Evolutionary conservation across 768 basidiomycete genomes (phyloP).

Genomic region (Cystofilobasidium bisporidii): DNA sequence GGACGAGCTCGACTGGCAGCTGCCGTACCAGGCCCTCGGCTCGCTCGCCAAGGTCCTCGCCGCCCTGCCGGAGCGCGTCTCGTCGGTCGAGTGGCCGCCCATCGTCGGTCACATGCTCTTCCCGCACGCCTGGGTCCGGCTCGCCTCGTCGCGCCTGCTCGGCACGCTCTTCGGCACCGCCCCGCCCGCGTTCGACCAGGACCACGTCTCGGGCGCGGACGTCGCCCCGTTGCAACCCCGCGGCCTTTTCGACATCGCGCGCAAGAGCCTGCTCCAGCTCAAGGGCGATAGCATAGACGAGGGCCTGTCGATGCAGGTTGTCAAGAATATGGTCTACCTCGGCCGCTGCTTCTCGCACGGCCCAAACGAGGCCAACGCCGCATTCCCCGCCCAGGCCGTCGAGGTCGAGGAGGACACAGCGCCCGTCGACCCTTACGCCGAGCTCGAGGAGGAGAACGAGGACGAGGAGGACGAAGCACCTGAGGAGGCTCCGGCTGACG

Average conservation of each 20-base stretch:
- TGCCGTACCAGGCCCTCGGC: conserved; percentile 68
- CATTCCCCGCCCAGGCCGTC: conserved; percentile 29
- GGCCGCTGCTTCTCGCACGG: conserved; percentile 64
- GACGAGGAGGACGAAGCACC: conserved; percentile 32
- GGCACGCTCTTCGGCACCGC: conserved; percentile 55
- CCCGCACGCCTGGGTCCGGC: conserved; percentile 91
- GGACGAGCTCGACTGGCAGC: conserved; percentile 62
- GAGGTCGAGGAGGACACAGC: conserved; percentile 38
- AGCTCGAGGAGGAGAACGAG: conserved; percentile 28
- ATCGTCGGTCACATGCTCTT: conserved; percentile 63
- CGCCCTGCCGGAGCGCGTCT: conserved; percentile 40
- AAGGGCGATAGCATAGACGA: conserved; percentile 71
- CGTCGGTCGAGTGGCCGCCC: conserved; percentile 47
- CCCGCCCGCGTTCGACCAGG: conserved; percentile 23
- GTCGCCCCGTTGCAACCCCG: conserved; percentile 22
- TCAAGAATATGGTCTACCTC: conserved; percentile 88
- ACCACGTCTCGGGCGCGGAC: conserved; percentile 6
- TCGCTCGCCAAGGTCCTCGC: conserved; percentile 56
- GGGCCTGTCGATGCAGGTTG: conserved; percentile 64
- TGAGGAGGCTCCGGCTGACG: conserved; percentile 30
- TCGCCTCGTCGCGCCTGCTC: conserved; percentile 63
- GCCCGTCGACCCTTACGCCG: conserved; percentile 21
- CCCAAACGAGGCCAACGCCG: conserved; percentile 8
- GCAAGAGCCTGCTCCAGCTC: conserved; percentile 64
- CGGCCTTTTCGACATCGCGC: conserved; percentile 56